A percentile compares a stretch with the other conserved stretches of the same genome.
Evolutionary conservation across 495 filamentous ascomycete genomes (phyloP).

Genomic region (Xylaria intraflava): DNA sequence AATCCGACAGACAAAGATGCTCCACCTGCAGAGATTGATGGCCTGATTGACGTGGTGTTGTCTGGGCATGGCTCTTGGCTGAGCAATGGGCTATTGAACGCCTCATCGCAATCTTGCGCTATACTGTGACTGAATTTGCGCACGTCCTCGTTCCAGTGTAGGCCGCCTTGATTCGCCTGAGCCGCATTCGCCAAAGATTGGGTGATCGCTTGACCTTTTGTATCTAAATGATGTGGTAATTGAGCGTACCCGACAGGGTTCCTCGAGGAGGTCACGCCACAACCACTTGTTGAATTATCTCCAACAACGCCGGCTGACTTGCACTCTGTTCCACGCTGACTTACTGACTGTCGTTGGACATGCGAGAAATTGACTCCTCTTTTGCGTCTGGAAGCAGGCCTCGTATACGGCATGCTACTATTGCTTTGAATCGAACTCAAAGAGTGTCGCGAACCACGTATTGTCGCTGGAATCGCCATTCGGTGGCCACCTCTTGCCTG

Average conservation of each 20-base stretch:
- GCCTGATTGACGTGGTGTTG: slow-evolving; percentile 7
- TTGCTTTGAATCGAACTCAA: slow-evolving; percentile 56
- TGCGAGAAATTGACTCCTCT: slow-evolving; percentile 78
- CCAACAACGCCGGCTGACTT: slow-evolving; percentile 26
- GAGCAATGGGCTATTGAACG: slow-evolving; percentile 69
- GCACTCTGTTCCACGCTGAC: slow-evolving; percentile 12
- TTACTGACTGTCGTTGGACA: slow-evolving; percentile 31
- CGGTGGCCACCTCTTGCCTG: slow-evolving; percentile 7
- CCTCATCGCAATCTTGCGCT: slow-evolving; percentile 55
- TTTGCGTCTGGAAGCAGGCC: slow-evolving; percentile 57
- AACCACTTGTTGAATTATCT: slow-evolving; percentile 16
- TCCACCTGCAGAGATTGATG: neutral
- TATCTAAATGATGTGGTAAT: neutral
- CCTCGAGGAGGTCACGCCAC: slow-evolving; percentile 12
- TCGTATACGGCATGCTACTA: slow-evolving; percentile 39
- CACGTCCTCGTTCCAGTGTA: slow-evolving; percentile 44
- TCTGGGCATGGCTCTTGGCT: slow-evolving; percentile 30
- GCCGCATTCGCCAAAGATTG: slow-evolving; percentile 11
- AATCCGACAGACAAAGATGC: neutral
- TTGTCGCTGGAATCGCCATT: neutral
- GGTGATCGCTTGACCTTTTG: slow-evolving; percentile 8
- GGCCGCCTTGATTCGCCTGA: slow-evolving; percentile 11
- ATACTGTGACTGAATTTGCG: slow-evolving; percentile 42
- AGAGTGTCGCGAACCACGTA: slow-evolving; percentile 33
- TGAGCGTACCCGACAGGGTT: slow-evolving; percentile 9